Percentiles rank a stretch among this genome's conserved stretches.
phyloP scores from a whole-genome alignment of 148 eudicot genomes.

The Arctostaphylos glauca region DNA sequence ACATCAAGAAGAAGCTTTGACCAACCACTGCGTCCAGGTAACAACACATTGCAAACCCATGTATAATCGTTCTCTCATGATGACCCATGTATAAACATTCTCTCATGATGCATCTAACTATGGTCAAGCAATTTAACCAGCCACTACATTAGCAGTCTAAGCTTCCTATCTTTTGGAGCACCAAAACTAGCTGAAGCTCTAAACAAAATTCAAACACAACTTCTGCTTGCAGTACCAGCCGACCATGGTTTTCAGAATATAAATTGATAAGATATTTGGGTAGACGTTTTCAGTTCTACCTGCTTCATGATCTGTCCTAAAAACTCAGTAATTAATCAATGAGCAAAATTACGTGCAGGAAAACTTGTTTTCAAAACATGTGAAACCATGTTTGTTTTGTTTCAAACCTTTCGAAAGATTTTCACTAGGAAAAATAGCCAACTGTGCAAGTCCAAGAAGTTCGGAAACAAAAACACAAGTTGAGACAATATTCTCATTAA shows the following conservation, averaged over 20 bases:
- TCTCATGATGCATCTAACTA: not conserved
- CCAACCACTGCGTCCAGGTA: not conserved
- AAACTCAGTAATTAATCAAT: not conserved
- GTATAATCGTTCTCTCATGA: no score
- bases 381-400: not conserved
- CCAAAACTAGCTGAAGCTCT: not conserved
- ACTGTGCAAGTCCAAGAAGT: not conserved
- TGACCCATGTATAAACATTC: no score
- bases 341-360: not conserved
- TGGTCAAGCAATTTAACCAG: not conserved
- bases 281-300: not conserved
- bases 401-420: not conserved
- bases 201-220: not conserved
- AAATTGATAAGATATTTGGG: not conserved
- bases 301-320: not conserved
- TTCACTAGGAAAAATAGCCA: not conserved
- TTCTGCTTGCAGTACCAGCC: not conserved
- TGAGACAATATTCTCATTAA: not conserved
- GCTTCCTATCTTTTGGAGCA: not conserved
- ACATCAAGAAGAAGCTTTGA: not conserved
- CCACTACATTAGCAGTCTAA: not conserved
- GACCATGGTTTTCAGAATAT: not conserved
- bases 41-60: not conserved
- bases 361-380: not conserved
- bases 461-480: not conserved